A percentile compares a stretch with the other conserved stretches of the same genome.
These are phyloP conservation scores for Davidsoniella neocaledoniae DNA, from an alignment of 2,329 filamentous ascomycete genomes.

Conservation along the genomic window DNA sequence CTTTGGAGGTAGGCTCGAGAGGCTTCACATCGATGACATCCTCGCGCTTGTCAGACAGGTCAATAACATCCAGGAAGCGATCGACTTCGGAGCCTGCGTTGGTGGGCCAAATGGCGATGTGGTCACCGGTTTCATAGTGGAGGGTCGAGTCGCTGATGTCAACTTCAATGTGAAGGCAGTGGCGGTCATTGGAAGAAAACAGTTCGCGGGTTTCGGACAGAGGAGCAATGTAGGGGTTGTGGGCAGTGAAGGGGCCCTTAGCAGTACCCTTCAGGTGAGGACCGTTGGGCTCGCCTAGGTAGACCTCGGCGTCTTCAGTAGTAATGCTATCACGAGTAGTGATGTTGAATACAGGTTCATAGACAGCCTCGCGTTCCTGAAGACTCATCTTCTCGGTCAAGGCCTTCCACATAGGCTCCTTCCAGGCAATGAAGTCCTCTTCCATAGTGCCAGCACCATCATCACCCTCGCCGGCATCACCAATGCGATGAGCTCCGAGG, in stretches of 20 bases:
- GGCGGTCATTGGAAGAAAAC: constrained; percentile 76
- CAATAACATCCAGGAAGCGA: constrained; percentile 66
- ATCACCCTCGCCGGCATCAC: constrained; percentile 82
- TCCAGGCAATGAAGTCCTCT: constrained; percentile 97
- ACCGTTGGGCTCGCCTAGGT: constrained; percentile 90
- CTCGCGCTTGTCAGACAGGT: constrained; percentile 59
- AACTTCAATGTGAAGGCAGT: constrained; percentile 93
- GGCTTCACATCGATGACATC: constrained; percentile 77
- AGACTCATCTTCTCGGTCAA: constrained; percentile 69
- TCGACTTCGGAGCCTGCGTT: constrained; percentile 89
- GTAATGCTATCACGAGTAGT: constrained; percentile 58
- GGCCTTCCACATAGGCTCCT: constrained; percentile 94
- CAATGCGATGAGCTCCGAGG: constrained; percentile 70
- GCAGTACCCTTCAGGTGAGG: constrained; percentile 74
- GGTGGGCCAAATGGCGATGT: constrained; percentile 93
- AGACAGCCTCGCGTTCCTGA: constrained; percentile 89
- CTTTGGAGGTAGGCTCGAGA: constrained; percentile 87
- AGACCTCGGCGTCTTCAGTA: constrained; percentile 64
- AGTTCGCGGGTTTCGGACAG: constrained; percentile 82
- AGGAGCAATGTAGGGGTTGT: constrained; percentile 93
- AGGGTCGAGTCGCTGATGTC: constrained; percentile 81
- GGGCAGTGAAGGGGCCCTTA: constrained; percentile 84
- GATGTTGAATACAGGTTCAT: constrained; percentile 82
- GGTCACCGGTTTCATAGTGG: constrained; percentile 88
- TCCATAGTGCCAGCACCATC: constrained; percentile 99